Evolutionary conservation across 441 rosid genomes (phyloP).

Genomic region (Jatropha podagrica): DNA sequence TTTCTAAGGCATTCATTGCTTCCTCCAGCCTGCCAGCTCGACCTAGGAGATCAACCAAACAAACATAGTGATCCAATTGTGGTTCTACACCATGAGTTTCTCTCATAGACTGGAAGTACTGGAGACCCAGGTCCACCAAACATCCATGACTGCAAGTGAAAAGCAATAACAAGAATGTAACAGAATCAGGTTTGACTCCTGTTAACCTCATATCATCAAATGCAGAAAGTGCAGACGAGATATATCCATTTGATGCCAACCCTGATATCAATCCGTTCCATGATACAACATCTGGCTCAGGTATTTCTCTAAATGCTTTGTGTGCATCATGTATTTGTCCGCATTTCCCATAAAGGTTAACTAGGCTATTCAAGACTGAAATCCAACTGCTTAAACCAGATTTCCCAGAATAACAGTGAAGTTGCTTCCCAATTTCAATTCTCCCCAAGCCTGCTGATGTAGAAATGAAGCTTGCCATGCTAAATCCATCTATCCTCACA

Average conservation of each 20-base stretch:
- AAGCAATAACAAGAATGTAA: constrained; percentile 30
- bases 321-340: constrained; percentile 24
- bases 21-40: constrained; percentile 31
- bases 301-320: constrained; percentile 24
- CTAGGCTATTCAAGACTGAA: constrained; percentile 30
- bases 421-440: constrained; percentile 28
- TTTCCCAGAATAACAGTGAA: constrained; percentile 28
- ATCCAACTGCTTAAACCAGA: constrained; percentile 21
- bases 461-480: constrained; percentile 50
- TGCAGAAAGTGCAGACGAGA: constrained; percentile 25
- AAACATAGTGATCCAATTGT: constrained; percentile 24
- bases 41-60: constrained; percentile 33
- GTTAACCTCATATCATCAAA: constrained; percentile 31
- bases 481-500: constrained; percentile 50
- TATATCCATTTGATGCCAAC: constrained; percentile 26
- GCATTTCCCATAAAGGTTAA: constrained; percentile 28
- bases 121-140: constrained; percentile 24
- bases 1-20: constrained; percentile 25
- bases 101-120: constrained; percentile 31
- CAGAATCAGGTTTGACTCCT: constrained; percentile 28
- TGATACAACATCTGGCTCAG: constrained; percentile 40
- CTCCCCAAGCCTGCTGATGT: constrained; percentile 27
- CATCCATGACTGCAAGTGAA: constrained; percentile 36
- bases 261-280: constrained; percentile 35
- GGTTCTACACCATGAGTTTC: constrained; percentile 24